A percentile compares a stretch with the other conserved stretches of the same genome.
phyloP scores from a whole-genome alignment of 2,329 filamentous ascomycete species.

The Aspergillus ibericus region DNA sequence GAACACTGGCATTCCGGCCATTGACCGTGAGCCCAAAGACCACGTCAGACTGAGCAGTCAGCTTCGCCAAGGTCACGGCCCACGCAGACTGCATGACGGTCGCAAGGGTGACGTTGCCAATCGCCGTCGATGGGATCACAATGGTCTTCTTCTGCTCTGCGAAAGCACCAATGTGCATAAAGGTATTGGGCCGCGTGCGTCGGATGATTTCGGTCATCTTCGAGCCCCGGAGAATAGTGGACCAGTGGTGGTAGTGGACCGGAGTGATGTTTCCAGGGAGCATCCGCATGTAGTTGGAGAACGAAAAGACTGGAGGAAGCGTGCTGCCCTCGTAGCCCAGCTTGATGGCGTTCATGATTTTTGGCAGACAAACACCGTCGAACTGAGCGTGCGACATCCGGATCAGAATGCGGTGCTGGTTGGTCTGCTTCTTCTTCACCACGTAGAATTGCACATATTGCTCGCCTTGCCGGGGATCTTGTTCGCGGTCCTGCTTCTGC shows the following conservation, averaged over 20 bases:
- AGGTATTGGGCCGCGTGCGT: constrained; percentile 34
- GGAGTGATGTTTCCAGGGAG: constrained; percentile 42
- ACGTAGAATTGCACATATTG: constrained; percentile 62
- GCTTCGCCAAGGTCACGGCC: constrained; percentile 62
- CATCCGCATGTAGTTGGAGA: constrained; percentile 49
- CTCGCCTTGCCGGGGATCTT: constrained; percentile 58
- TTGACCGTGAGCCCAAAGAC: constrained; percentile 67
- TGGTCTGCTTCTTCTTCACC: constrained; percentile 43
- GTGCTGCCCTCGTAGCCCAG: constrained; percentile 51
- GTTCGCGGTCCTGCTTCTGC: constrained; percentile 57
- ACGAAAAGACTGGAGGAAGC: constrained; percentile 43
- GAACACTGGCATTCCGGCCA: constrained; percentile 61
- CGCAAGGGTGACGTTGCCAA: constrained; percentile 60
- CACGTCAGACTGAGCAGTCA: constrained; percentile 56
- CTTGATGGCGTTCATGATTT: constrained; percentile 62
- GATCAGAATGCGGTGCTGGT: constrained; percentile 53
- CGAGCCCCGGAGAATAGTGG: constrained; percentile 57
- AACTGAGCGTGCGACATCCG: constrained; percentile 70
- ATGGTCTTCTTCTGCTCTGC: constrained; percentile 38
- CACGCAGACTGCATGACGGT: constrained; percentile 68
- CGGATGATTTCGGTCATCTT: constrained; percentile 48
- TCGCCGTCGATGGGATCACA: constrained; percentile 47
- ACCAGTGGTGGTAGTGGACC: constrained; percentile 61
- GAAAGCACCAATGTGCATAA: constrained; percentile 37
- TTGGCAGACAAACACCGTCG: constrained; percentile 65